Base-by-base conservation (phyloP, 495 filamentous ascomycete genomes). In the Xylaria sp. region DNA sequence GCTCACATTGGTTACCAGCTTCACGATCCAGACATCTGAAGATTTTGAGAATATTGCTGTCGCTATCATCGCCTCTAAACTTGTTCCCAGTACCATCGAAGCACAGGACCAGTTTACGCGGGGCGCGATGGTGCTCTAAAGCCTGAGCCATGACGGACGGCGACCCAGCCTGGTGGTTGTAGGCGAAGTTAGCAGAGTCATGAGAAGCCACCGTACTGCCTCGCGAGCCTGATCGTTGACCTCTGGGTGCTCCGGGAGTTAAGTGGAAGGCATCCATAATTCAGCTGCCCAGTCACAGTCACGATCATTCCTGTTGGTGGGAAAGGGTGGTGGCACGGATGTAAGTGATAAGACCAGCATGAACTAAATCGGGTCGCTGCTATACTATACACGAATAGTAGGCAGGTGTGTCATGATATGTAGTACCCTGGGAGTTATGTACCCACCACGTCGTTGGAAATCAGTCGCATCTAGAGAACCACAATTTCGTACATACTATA, bases 61-160 rank as follows among this genome's bases (percentile, higher is more conserved):
- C 93, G 11, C 89, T 89, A 61, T 92, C 89, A 75, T 93, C 92
- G 12, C 94, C 93, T 37, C 85, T 85, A 76, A 96, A 97, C 73
- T 94, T 93, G 75, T 97, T 96, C 2, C 93, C 93, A 0, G 94
- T 97, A 31, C 94, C 94, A 77, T 97, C 94, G 69, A 97, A 97
- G 75, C 93, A 97, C 5, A 97, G 83, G 21, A 97, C 89, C 58
- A 97, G 80, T 71, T 86, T 86, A 14, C 77, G 79, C 4, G 82
- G 77, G 15, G 72, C 19, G 35, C 44, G 71, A 4, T 57, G 55
- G 40, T 33, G n/a, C 12, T 73, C 74, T 61, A 40, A 67, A 33
- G 71, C 52, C 0, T 52, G 59, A n/a, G 64, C 53, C 70, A 73
- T 70, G 70, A 71, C 73, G 0, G 61, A 66, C 7, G 66, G 6